Base-by-base conservation (phyloP, 495 filamentous ascomycete species). In the Xylaria castorea region DNA sequence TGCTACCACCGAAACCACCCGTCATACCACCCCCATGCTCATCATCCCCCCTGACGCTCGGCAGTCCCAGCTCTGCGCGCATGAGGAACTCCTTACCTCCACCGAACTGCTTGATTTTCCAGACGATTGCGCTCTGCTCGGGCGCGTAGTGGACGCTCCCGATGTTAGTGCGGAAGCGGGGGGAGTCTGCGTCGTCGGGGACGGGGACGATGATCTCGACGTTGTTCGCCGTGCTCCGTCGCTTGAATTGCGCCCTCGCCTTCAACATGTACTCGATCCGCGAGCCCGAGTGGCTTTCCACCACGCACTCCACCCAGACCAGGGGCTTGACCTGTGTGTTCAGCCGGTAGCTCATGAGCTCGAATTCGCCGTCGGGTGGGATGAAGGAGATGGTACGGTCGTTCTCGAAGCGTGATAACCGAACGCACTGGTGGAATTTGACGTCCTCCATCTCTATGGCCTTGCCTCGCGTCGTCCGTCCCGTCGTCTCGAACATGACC, bases 101-200 rank as follows among this genome's bases (percentile, higher is more conserved):
- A 8, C 96, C 97, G 79, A 99, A 99, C 77, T 99, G 97, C 87
- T 99, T 99, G 85, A 99, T 99, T 87, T 98, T 98, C 97, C 97
- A 99, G 73, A 99, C 91, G 73, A 99, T 99, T 42, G 97, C 95
- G 53, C 93, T 95, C 78, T 97, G 94, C 81, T 99, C 97, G 9
- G 97, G 97, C 14, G 95, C 95, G 80, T 99, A 99, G 82, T 98
- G 96, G n/a, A 99, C 97, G 27, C 90, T 92, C 36, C 97, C 97
- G 75, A 99, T 95, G 80, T 98, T 98, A 22, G 97, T 98, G 60
- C 97, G 91, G 88, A 99, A 99, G 61, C 97, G 91, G 12, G 97
- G 97, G 2, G 92, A 94, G 81, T 98, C 96, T 70, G 97, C 97
- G 78, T 99, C 97, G 77, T 98, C 96, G 38, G 97, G 97, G 14